Base-by-base conservation (phyloP, 352 stramenopile species). In the Phytopythium cucurbitacearum region DNA sequence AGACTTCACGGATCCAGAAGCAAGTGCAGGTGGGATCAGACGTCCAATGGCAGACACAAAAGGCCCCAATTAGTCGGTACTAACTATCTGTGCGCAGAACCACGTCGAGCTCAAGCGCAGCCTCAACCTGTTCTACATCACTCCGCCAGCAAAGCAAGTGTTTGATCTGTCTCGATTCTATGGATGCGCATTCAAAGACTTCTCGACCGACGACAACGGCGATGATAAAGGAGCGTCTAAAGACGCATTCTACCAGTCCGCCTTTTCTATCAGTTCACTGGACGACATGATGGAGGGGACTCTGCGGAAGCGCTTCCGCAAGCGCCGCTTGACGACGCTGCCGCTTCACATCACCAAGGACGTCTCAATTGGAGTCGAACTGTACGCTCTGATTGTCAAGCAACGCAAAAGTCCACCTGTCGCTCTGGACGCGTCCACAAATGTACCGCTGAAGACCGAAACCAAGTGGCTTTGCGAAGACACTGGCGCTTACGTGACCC, bases 381-480 rank as follows among this genome's bases (percentile, higher is more conserved):
- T 94, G 15, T 94, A 91, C 53, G 67, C 79, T 0, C 57, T 89
- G 8, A 67, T 68, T 4, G 64, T 94, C 34, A 51, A 64, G 3
- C 81, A 91, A 60, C 63, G 67, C 33, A 91, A 91, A 53, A 82
- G 67, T 32, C 72, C 65, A 6, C 75, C 84, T 0, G 59, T 91
- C 13, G 59, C 74, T 21, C 57, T 94, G 12, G 78, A 91, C n/a
- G 80, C 80, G 9, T 73, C 65, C 12, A 90, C 77, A 8, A 94
- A 94, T 51, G 65, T 50, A 5, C 77, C 80, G n/a, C 65, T 94
- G 12, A 88, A 89, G 66, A 79, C 67, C 15, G 79, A 88, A 54
- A 91, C 79, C 8, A 94, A 94, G 53, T 94, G 84, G 84, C 73
- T 94, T 36, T 94, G 84, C 48, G 75, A 94, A 57, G 74, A 91